Evolutionary conservation across 148 eudicot genomes (phyloP), one percentile per base, ranked within the genome.

Genomic region (Salicornia ramosissima): DNA sequence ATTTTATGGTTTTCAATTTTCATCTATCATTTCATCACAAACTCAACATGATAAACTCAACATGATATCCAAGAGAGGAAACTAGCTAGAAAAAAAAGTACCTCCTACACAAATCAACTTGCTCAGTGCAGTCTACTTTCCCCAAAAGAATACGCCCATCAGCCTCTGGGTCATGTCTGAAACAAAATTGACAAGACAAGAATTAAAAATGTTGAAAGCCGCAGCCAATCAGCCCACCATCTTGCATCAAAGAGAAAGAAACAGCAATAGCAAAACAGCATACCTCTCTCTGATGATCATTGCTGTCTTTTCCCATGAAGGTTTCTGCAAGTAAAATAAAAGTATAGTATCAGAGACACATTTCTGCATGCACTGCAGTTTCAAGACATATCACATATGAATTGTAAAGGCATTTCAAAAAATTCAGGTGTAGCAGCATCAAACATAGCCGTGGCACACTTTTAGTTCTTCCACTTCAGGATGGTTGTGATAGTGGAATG

Each of bases 261-360:
- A 43, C 25, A 16, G 16, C 22, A 47, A 22, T 25, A 56, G 10
- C 63, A 71, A 54, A 28, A 21, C 72, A 40, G 30, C 73, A 68
- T 51, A 90, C 99, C 92, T 90, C 79, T 90, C 92, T 78, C 82
- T 83, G 11, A 90, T 80, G 69, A 86, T 88, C 76, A 63, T 78
- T 71, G 96, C 99, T 28, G 91, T 87, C 78, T 88, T 90, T 82
- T 94, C 99, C 97, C 97, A 94, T 71, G 98, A 81, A 74, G 92
- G 97, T 88, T 86, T 90, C 99, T 94, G 97, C 68, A 78, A 78
- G 42, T 71, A 40, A 68, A 19, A 71, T 24, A 19, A 28, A 52
- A 72, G 36, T 22, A 34, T 22, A 5, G 8, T 30, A 43, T 18
- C 42, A 70, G 14, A 15, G 10, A 34, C 19, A n/a, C 12, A 28